Evolutionary conservation across 2,329 filamentous ascomycete genomes (phyloP).

Genomic region (Diaporthe sp.): DNA sequence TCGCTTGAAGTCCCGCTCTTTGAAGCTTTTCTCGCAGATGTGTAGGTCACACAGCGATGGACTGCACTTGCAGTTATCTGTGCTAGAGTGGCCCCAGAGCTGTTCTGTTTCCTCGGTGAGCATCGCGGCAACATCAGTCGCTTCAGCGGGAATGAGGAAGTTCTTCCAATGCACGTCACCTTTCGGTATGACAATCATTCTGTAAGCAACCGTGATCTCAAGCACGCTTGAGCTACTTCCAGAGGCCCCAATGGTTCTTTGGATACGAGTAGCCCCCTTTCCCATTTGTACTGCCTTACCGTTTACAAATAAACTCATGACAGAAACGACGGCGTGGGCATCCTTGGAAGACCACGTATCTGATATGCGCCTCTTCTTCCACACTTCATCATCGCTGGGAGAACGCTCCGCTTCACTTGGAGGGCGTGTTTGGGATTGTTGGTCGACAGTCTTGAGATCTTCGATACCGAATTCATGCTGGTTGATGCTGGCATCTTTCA

Average conservation of each 20-base stretch:
- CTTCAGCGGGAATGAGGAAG: conserved; percentile 7
- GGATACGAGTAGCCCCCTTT: not conserved
- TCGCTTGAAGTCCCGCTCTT: not conserved
- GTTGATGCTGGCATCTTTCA: no score
- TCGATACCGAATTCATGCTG: no score
- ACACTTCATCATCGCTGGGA: not conserved
- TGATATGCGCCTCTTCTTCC: not conserved
- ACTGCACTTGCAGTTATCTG: not conserved
- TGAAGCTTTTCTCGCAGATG: not conserved
- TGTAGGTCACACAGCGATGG: not conserved
- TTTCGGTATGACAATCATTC: not conserved
- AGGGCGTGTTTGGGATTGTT: not conserved
- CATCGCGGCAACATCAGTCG: not conserved
- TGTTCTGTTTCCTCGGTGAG: not conserved
- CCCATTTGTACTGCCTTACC: not conserved
- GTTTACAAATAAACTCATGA: conserved; percentile 13
- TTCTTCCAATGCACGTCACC: conserved; percentile 8
- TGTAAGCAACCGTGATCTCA: conserved; percentile 26
- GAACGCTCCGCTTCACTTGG: not conserved
- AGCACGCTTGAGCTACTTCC: not conserved
- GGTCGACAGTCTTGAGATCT: not conserved
- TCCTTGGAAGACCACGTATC: not conserved
- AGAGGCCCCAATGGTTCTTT: not conserved
- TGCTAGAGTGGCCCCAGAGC: not conserved
- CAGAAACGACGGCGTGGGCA: not conserved